Base-by-base conservation (phyloP, 805 yeast species). In the Scheffersomyces coipomensis region DNA sequence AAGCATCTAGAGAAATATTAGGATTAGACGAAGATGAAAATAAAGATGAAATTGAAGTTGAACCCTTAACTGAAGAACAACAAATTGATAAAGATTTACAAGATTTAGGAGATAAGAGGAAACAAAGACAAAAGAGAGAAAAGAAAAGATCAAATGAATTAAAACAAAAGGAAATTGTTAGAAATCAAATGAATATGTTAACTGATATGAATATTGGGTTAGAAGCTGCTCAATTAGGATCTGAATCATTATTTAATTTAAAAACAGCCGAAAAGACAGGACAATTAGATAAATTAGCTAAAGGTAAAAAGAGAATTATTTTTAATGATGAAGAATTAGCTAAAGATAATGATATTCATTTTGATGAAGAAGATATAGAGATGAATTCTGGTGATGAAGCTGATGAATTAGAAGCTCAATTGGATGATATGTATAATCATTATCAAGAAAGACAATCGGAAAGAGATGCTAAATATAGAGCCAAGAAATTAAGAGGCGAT, bases 171-270 rank as follows among this genome's bases (percentile, higher is more conserved):
- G 97, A 91, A 58, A 78, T 91, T 34, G 73, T 76, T 35, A 79
- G 98, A 68, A 83, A 88, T 86, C 97, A 93, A 67, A 83, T 93
- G 91, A 88, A 87, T 62, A 90, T 93, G 96, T 71, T 86, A 42
- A 87, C 97, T 5, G 96, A 95, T 55, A 79, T 76, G 68, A 95
- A 89, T 55, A 81, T 93, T 46, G 97, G 98, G 76, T 73, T 88
- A 39, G 99, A 93, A 58, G 96, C 97, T 13, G 91, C 88, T 13
- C 76, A 77, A 38, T 71, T 79, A 43, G 96, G 93, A 26, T 73
- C 84, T 39, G 90, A 85, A 43, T 76, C 90, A 1, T 68, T 88
- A 42, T 93, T 93, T 69, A 88, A 83, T 55, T 73, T 93, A 58
- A 84, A 81, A 54, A 66, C 77, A n/a, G 97, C 97, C 3, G 87